Evolutionary conservation across 2,329 filamentous ascomycete species (phyloP).

Genomic region (Fusarium begoniae): DNA sequence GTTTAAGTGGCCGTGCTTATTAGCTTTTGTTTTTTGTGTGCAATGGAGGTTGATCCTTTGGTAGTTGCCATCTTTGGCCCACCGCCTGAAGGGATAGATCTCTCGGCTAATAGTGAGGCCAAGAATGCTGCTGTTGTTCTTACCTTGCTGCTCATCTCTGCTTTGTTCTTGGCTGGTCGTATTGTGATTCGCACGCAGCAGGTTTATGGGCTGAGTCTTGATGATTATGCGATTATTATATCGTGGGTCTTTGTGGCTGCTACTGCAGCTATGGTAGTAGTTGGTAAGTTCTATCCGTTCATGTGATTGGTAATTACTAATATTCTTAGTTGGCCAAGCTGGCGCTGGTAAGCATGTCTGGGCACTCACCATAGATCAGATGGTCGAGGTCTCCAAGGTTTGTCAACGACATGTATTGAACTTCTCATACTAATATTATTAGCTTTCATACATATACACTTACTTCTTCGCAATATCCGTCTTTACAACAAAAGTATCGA

Average conservation of each 20-base stretch:
- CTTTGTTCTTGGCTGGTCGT: not conserved
- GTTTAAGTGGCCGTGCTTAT: not conserved
- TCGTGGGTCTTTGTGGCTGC: slow-evolving; percentile 9
- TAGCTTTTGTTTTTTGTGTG: not conserved
- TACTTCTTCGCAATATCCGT: slow-evolving; percentile 12
- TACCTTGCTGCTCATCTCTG: not conserved
- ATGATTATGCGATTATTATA: slow-evolving; percentile 13
- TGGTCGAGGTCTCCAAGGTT: slow-evolving; percentile 8
- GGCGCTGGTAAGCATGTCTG: slow-evolving; percentile 17
- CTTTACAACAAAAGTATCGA: slow-evolving; percentile 15
- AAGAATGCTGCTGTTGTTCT: slow-evolving; percentile 13
- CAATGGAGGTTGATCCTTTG: slow-evolving; percentile 12
- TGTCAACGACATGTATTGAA: not conserved
- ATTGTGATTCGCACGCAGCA: slow-evolving; percentile 5
- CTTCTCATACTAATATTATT: not conserved
- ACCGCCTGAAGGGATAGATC: slow-evolving; percentile 2
- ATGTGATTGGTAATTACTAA: not conserved
- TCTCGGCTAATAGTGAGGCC: not conserved
- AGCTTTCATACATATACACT: slow-evolving; percentile 12
- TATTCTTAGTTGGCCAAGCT: not conserved
- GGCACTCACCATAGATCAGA: slow-evolving; percentile 1
- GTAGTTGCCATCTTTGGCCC: slow-evolving; percentile 3
- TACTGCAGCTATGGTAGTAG: not conserved
- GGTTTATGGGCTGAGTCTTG: slow-evolving; percentile 3
- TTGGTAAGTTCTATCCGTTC: not conserved